Percentiles rank a stretch among this genome's conserved stretches.
phyloP scores from a whole-genome alignment of 176 grass and related monocot species.

The Phoenix roebelenii region DNA sequence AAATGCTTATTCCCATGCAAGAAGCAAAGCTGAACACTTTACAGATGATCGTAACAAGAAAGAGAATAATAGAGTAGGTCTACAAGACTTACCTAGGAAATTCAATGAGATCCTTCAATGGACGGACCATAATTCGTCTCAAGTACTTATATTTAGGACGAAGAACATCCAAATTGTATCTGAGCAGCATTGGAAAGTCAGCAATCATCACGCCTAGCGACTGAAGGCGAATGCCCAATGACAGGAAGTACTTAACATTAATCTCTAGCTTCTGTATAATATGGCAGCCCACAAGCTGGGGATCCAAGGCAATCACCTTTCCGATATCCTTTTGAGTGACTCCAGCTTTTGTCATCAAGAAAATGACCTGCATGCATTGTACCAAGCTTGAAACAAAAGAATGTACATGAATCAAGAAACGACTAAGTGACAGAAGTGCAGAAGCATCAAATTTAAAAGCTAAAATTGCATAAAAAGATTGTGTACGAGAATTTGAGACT shows the following conservation, averaged over 20 bases:
- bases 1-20: too few relatives aligned
- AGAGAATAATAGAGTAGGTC: too few relatives aligned
- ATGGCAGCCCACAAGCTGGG: constrained; percentile 84
- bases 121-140: constrained; percentile 88
- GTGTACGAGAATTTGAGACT: too few relatives aligned
- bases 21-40: too few relatives aligned
- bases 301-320: constrained; percentile 85
- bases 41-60: too few relatives aligned
- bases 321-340: constrained; percentile 68
- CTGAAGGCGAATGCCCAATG: constrained; percentile 67
- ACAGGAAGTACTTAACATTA: constrained; percentile 79
- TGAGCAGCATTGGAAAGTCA: constrained; percentile 72
- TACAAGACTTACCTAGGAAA: constrained; percentile 53
- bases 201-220: constrained; percentile 75
- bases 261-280: constrained; percentile 72
- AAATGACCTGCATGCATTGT: constrained; percentile 42
- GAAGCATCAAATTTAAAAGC: too few relatives aligned
- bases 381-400: background rate
- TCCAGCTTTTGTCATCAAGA: constrained; percentile 70
- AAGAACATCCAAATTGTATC: constrained; percentile 69
- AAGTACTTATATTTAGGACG: constrained; percentile 83
- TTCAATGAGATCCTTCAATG: constrained; percentile 72
- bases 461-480: too few relatives aligned
- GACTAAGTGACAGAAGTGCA: too few relatives aligned
- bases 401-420: too few relatives aligned